phyloP scores from a whole-genome alignment of 1,139 yeast species.

The Zygotorulaspora mrakii region DNA sequence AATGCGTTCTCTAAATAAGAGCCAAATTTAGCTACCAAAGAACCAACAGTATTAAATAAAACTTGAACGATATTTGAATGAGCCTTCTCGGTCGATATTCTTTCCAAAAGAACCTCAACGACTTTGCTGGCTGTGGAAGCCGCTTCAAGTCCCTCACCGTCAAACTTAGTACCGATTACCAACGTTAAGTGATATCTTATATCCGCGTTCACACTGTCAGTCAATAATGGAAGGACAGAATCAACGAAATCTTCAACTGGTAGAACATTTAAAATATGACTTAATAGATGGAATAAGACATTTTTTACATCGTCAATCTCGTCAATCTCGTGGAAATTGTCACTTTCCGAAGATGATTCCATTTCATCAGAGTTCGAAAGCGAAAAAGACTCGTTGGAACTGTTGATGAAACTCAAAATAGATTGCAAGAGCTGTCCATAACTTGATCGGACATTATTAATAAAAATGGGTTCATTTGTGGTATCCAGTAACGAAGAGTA shows the following conservation, averaged over 20 bases:
- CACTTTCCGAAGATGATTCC: constrained; percentile 23
- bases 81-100: constrained; percentile 40
- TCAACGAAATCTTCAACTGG: constrained; percentile 72
- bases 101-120: constrained; percentile 48
- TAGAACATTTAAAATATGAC: constrained; percentile 60
- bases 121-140: constrained; percentile 48
- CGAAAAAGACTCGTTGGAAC: constrained; percentile 9
- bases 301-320: constrained; percentile 28
- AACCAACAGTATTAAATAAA: constrained; percentile 65
- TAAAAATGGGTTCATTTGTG: constrained; percentile 35
- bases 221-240: constrained; percentile 53
- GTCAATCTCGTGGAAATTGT: constrained; percentile 24
- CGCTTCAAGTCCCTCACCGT: constrained; percentile 58
- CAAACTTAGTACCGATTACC: constrained; percentile 67
- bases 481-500: constrained; percentile 53
- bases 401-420: constrained; percentile 37
- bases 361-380: constrained; percentile 11
- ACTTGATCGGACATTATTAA: constrained; percentile 38
- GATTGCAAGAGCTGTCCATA: constrained; percentile 46
- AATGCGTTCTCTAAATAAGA: constrained; percentile 45
- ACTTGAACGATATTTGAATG: constrained; percentile 58
- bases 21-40: constrained; percentile 62
- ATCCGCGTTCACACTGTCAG: constrained; percentile 34
- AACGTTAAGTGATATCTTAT: constrained; percentile 53
- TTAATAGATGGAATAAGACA: constrained; percentile 48